Conservation (phyloP, 441 rosid genomes). For the Adansonia grandidieri region DNA sequence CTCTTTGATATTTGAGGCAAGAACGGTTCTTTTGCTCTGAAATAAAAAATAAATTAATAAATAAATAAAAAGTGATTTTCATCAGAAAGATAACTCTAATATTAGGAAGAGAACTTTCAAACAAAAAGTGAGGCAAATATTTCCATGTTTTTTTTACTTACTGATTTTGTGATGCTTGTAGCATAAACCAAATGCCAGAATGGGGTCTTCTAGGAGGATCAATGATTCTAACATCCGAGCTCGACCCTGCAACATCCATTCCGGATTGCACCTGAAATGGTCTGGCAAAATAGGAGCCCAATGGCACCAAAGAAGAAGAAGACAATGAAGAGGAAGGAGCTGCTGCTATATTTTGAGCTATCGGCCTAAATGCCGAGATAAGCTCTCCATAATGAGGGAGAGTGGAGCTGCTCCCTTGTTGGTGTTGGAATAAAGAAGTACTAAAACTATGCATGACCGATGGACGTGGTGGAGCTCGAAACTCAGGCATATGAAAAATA, state of each 20-base stretch:
- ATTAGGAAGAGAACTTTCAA: not conserved
- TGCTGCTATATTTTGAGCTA: constrained; percentile 44
- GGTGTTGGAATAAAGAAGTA: constrained; percentile 57
- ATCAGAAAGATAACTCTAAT: not conserved
- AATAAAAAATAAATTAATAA: constrained; percentile 20
- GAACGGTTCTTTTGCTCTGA: constrained; percentile 85
- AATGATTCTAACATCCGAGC: constrained; percentile 67
- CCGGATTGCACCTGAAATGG: constrained; percentile 57
- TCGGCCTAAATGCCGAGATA: constrained; percentile 67
- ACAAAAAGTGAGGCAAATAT: not conserved
- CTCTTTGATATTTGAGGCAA: constrained; percentile 94
- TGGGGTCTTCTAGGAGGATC: constrained; percentile 82
- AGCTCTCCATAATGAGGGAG: constrained; percentile 57
- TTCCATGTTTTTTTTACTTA: constrained; percentile 47
- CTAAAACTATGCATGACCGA: constrained; percentile 39
- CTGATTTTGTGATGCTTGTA: constrained; percentile 92
- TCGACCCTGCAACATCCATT: constrained; percentile 67
- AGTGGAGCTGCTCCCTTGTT: constrained; percentile 51
- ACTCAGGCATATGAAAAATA: constrained; percentile 39
- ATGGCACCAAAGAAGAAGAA: constrained; percentile 57
- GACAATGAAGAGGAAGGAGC: constrained; percentile 46
- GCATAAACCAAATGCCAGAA: constrained; percentile 94
- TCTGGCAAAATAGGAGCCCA: constrained; percentile 62
- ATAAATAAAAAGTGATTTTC: constrained; percentile 27
- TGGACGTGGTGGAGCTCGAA: constrained; percentile 42